Conservation (phyloP, 352 stramenopile genomes). For the Peronosclerospora sorghi region DNA sequence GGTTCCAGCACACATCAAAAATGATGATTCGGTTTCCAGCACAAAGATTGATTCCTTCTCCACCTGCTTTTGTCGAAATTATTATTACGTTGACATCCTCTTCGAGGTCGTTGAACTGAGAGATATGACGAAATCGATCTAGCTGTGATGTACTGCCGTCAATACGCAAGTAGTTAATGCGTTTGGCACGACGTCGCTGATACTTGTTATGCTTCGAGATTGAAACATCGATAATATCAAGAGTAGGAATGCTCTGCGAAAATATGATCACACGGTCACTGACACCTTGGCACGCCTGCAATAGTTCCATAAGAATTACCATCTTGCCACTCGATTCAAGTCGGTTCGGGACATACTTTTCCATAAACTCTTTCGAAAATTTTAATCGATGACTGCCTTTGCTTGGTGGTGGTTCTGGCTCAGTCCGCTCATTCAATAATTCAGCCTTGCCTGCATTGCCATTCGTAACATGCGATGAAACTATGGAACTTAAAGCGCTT, state of each 20-base stretch:
- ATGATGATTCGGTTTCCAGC: constrained; percentile 86
- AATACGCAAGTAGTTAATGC: constrained; percentile 64
- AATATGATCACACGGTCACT: constrained; percentile 84
- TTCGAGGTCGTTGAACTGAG: constrained; percentile 72
- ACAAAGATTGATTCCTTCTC: constrained; percentile 84
- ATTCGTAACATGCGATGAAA: too few relatives aligned
- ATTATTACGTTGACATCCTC: constrained; percentile 78
- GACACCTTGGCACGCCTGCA: constrained; percentile 53
- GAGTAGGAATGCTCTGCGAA: constrained; percentile 80
- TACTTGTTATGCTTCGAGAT: constrained; percentile 51
- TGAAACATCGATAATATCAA: constrained; percentile 71
- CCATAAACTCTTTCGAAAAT: constrained; percentile 56
- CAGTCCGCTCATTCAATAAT: constrained; percentile 31
- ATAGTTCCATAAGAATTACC: constrained; percentile 74
- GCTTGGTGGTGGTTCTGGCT: neutral
- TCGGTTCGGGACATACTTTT: constrained; percentile 36
- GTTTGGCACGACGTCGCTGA: constrained; percentile 32
- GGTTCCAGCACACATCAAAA: constrained; percentile 89
- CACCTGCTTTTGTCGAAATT: constrained; percentile 81
- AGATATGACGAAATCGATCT: constrained; percentile 71
- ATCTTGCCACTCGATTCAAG: constrained; percentile 80
- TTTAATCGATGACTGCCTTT: constrained; percentile 42
- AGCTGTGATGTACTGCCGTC: constrained; percentile 71
- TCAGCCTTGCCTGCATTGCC: constrained; percentile 30
- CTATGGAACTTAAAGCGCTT: neutral